phyloP scores from a whole-genome alignment of 106 monocot species.

The Triglochin maritima region DNA sequence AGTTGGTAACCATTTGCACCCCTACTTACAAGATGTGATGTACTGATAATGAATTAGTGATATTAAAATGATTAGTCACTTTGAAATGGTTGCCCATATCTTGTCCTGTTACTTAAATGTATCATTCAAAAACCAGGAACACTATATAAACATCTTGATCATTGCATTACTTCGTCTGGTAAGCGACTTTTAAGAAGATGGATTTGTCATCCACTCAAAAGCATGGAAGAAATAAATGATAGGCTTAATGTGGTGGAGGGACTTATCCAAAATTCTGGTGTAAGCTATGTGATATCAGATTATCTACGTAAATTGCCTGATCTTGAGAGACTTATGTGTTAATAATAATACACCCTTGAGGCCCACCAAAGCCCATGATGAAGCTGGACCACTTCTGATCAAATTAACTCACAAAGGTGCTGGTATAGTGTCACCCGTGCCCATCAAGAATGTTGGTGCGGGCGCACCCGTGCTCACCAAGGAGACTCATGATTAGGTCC shows the following conservation, averaged over 20 bases:
- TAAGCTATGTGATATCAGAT: slow-evolving; percentile 36
- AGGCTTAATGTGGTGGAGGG: slow-evolving; percentile 81
- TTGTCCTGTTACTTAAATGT: background rate
- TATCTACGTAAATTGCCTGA: slow-evolving; percentile 60
- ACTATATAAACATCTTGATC: slow-evolving; percentile 73
- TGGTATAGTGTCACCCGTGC: too few relatives aligned
- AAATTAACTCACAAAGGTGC: too few relatives aligned
- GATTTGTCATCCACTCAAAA: slow-evolving; percentile 83
- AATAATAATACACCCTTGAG: too few relatives aligned
- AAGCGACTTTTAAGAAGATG: slow-evolving; percentile 80
- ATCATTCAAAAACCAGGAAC: slow-evolving; percentile 48
- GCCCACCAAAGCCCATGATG: too few relatives aligned
- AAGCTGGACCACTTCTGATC: too few relatives aligned
- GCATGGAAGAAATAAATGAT: slow-evolving; percentile 56
- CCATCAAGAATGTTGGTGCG: too few relatives aligned
- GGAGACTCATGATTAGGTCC: too few relatives aligned
- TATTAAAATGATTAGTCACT: too few relatives aligned
- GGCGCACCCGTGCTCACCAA: too few relatives aligned
- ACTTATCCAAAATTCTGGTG: slow-evolving; percentile 36
- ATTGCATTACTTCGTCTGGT: slow-evolving; percentile 66
- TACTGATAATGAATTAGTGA: too few relatives aligned
- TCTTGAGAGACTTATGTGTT: slow-evolving; percentile 66
- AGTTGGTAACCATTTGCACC: too few relatives aligned
- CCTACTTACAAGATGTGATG: background rate
- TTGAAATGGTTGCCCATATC: too few relatives aligned